phyloP scores from a whole-genome alignment of 140 eudicot genomes.

The Oenanthe javanica region DNA sequence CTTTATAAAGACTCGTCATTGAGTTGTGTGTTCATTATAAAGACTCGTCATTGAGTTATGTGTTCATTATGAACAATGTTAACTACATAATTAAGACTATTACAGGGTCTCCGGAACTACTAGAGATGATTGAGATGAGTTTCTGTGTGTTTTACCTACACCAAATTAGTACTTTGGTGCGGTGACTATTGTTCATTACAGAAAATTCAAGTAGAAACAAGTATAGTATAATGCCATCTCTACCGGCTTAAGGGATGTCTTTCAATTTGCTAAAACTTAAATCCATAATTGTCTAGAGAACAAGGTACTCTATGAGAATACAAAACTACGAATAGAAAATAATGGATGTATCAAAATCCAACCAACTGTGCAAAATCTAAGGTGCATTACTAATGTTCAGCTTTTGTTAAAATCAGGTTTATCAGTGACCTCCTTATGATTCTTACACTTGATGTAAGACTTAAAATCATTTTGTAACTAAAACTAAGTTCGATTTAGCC shows the following conservation, averaged over 20 bases:
- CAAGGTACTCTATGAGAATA: no score
- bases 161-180: no score
- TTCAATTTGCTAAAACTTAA: no score
- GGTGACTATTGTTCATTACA: no score
- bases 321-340: no score
- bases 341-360: neutral
- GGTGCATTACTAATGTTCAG: neutral
- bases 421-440: neutral
- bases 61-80: conserved; percentile 30
- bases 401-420: neutral
- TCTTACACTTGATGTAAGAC: no score
- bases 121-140: conserved; percentile 6
- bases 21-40: conserved; percentile 14
- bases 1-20: neutral
- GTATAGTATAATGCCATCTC: no score
- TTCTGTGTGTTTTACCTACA: no score
- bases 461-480: neutral
- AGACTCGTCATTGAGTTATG: conserved; percentile 2
- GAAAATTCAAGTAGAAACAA: no score
- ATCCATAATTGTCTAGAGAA: no score
- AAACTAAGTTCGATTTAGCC: neutral
- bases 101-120: conserved; percentile 7
- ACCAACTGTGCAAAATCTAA: neutral
- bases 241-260: no score
- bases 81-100: conserved; percentile 9